phyloP scores from a whole-genome alignment of 2,329 filamentous ascomycete species.

The Penicillium sp. region DNA sequence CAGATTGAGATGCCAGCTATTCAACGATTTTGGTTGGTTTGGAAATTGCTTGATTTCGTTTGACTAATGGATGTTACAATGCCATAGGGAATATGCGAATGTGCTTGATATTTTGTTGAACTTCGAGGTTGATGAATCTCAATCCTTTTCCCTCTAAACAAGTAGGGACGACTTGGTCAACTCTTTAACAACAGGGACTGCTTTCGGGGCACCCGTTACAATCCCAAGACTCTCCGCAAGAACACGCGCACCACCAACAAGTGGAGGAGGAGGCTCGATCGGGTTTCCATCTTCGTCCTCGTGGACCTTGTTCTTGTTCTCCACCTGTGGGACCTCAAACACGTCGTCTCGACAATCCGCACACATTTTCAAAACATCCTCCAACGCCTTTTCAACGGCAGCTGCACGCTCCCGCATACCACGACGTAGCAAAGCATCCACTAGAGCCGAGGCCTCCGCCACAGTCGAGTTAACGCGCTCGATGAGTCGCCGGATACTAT shows the following conservation, averaged over 20 bases:
- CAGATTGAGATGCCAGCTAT: neutral
- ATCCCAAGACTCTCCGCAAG: constrained; percentile 41
- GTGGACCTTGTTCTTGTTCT: constrained; percentile 2
- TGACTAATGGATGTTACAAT: neutral
- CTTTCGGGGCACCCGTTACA: constrained; percentile 31
- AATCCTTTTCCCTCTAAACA: constrained; percentile 16
- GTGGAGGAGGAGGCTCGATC: constrained; percentile 24
- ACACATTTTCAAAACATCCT: constrained; percentile 69
- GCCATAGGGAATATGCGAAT: neutral
- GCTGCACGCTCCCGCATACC: constrained; percentile 83
- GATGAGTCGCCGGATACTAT: constrained; percentile 74
- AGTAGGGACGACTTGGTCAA: constrained; percentile 40
- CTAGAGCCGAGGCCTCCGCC: constrained; percentile 66
- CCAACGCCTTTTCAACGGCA: constrained; percentile 68
- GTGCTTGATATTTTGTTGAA: neutral
- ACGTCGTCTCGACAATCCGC: constrained; percentile 63
- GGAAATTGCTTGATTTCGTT: neutral
- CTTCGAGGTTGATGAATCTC: neutral
- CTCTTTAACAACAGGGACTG: constrained; percentile 50
- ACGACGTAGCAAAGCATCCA: constrained; percentile 70
- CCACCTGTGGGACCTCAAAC: constrained; percentile 45
- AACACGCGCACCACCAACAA: constrained; percentile 32
- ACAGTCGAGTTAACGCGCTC: constrained; percentile 71
- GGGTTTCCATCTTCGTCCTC: constrained; percentile 19
- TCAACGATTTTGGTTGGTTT: constrained; percentile 2